Conservation (phyloP, 1,284 basidiomycete species). For the Phylloboletellus chloephorus region DNA sequence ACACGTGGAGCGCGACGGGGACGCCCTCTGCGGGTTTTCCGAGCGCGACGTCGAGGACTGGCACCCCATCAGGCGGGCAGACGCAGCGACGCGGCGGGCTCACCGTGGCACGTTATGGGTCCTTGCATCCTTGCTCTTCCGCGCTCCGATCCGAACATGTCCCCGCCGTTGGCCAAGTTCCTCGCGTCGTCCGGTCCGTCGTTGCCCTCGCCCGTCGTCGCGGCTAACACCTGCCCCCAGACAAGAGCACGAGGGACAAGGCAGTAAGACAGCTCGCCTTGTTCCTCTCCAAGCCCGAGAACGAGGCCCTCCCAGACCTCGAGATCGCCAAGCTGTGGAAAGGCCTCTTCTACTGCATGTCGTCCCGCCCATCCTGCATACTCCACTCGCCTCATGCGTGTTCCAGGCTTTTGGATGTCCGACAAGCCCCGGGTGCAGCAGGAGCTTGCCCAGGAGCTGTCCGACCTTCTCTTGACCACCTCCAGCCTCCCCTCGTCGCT, state of each 20-base stretch:
- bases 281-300: slow-evolving; percentile 66
- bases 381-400: slow-evolving; percentile 5
- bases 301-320: slow-evolving; percentile 52
- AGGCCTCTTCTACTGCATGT: slow-evolving; percentile 91
- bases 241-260: slow-evolving; percentile 86
- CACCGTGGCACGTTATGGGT: slow-evolving; percentile 87
- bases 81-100: slow-evolving; percentile 14
- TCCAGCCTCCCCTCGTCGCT: slow-evolving; percentile 57
- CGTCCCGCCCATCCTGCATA: background rate
- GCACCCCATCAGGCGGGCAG: background rate
- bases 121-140: slow-evolving; percentile 52
- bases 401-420: slow-evolving; percentile 96
- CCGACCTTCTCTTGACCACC: slow-evolving; percentile 75
- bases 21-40: slow-evolving; percentile 78
- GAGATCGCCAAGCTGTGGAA: slow-evolving; percentile 97
- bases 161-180: slow-evolving; percentile 77
- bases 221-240: slow-evolving; percentile 36
- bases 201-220: background rate
- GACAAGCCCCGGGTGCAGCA: slow-evolving; percentile 98
- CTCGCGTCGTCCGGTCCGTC: slow-evolving; percentile 81
- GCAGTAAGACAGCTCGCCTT: slow-evolving; percentile 73
- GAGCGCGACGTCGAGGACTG: slow-evolving; percentile 80
- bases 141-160: slow-evolving; percentile 24
- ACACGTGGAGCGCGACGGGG: slow-evolving; percentile 53
- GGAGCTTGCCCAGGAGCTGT: slow-evolving; percentile 79